Conservation (phyloP, 192 early-diverging fungal species). For the Cladochytrium replicatum region DNA sequence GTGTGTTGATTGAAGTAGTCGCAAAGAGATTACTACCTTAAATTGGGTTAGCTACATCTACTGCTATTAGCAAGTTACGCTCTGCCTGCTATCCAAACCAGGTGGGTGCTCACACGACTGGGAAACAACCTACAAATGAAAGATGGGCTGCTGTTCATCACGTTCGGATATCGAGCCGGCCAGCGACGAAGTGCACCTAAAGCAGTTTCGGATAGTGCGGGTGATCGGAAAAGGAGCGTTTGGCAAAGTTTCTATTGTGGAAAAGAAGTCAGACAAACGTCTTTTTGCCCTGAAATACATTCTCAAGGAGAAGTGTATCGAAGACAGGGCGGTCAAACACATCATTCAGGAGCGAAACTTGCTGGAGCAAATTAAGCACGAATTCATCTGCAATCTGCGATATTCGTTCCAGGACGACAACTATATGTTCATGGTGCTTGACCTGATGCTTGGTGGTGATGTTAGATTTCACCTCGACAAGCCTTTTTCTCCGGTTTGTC, state of each 20-base stretch:
- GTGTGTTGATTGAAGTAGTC: too few relatives aligned
- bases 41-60: too few relatives aligned
- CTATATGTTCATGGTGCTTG: conserved; percentile 73
- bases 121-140: too few relatives aligned
- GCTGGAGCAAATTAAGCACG: conserved; percentile 45
- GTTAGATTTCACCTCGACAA: conserved; percentile 65
- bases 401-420: conserved; percentile 85
- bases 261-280: conserved; percentile 57
- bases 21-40: too few relatives aligned
- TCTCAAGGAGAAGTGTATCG: conserved; percentile 70
- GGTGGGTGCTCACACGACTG: too few relatives aligned
- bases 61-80: too few relatives aligned
- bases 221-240: conserved; percentile 29
- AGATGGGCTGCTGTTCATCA: too few relatives aligned
- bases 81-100: too few relatives aligned
- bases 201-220: too few relatives aligned
- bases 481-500: too few relatives aligned
- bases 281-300: conserved; percentile 85
- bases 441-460: conserved; percentile 80
- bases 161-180: not conserved
- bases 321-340: conserved; percentile 59
- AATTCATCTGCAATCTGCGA: conserved; percentile 48
- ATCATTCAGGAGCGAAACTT: conserved; percentile 71
- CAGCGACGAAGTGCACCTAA: too few relatives aligned
- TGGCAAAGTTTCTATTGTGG: conserved; percentile 59